phyloP scores from a whole-genome alignment of 257 asterid genomes.

The Nicotiana tabacum region DNA sequence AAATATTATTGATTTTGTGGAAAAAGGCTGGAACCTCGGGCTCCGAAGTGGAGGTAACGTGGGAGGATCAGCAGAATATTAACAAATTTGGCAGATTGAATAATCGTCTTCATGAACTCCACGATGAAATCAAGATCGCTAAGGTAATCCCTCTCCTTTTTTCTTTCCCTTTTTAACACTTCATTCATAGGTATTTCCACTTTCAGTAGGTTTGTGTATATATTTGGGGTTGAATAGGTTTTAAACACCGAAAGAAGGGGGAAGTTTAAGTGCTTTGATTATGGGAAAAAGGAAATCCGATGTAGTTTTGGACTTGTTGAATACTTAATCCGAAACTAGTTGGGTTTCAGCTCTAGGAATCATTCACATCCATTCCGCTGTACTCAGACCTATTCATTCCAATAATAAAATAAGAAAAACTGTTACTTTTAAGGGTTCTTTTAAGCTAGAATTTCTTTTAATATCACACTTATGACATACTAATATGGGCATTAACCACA shows the following conservation, averaged over 20 bases:
- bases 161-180: background rate
- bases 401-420: background rate
- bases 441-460: background rate
- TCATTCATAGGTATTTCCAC: background rate
- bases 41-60: constrained; percentile 77
- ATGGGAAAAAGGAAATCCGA: background rate
- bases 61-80: constrained; percentile 98
- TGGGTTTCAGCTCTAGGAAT: background rate
- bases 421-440: background rate
- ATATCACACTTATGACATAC: background rate
- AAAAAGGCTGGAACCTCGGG: constrained; percentile 63
- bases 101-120: constrained; percentile 83
- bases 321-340: background rate
- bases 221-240: background rate
- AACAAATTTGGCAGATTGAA: constrained; percentile 85
- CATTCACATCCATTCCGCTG: background rate
- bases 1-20: background rate
- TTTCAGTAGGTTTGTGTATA: background rate
- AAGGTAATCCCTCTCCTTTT: constrained; percentile 38
- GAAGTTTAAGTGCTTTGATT: background rate
- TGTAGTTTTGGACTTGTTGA: background rate
- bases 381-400: background rate
- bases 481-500: background rate
- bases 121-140: constrained; percentile 82
- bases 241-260: background rate